Conservation (phyloP, 305 asterid species). For the Solanum chacoense region DNA sequence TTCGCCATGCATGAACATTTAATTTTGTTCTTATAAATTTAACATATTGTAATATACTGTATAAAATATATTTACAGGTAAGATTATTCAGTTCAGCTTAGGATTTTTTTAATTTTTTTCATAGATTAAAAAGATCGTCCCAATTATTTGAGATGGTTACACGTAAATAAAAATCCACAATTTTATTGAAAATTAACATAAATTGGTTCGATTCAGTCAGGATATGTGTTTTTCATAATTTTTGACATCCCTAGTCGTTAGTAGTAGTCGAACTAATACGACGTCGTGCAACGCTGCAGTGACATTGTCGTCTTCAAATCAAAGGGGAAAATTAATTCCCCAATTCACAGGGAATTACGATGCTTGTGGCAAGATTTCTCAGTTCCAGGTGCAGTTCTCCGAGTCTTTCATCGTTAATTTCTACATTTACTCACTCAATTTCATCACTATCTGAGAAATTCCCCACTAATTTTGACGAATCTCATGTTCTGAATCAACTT, state of each 20-base stretch:
- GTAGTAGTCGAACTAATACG: neutral
- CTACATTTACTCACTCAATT: neutral
- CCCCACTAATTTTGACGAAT: constrained; percentile 24
- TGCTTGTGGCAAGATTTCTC: neutral
- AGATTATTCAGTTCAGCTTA: too few relatives aligned
- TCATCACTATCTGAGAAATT: neutral
- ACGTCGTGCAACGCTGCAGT: neutral
- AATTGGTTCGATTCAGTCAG: too few relatives aligned
- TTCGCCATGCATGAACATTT: neutral
- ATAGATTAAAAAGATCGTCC: too few relatives aligned
- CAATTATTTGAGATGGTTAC: too few relatives aligned
- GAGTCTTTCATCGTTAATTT: neutral
- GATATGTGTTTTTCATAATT: too few relatives aligned
- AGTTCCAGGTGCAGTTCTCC: neutral
- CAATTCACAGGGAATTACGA: neutral
- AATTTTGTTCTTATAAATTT: neutral
- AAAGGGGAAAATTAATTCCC: neutral
- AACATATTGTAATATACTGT: too few relatives aligned
- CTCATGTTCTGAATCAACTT: constrained; percentile 44
- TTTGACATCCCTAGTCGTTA: neutral
- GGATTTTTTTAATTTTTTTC: too few relatives aligned
- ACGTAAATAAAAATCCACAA: too few relatives aligned
- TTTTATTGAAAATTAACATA: too few relatives aligned
- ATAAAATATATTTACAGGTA: too few relatives aligned
- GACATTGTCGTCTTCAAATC: neutral